Evolutionary conservation across 768 basidiomycete genomes (phyloP).

Genomic region (Leccinum longicurvipes): DNA sequence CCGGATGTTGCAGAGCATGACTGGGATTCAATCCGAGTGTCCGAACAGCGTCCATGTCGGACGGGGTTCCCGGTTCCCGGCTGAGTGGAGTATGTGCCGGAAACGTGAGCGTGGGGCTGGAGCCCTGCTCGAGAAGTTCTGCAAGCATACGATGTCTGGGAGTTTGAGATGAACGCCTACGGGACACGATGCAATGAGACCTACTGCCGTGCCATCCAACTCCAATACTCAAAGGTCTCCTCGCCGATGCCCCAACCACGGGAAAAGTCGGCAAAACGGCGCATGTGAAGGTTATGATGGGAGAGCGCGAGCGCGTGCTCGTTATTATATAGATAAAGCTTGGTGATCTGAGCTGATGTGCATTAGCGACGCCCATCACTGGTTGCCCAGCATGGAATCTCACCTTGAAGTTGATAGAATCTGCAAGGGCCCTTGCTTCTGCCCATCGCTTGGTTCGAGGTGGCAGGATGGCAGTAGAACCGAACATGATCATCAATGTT

Average conservation of each 20-base stretch:
- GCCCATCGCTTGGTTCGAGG: conserved; percentile 98
- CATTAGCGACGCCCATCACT: background rate
- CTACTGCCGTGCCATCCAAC: conserved; percentile 91
- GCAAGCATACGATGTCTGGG: conserved; percentile 82
- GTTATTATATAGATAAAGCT: conserved; percentile 87
- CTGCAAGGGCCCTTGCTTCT: conserved; percentile 94
- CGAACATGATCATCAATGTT: conserved; percentile 82
- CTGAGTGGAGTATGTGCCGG: conserved; percentile 52
- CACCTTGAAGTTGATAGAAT: conserved; percentile 90
- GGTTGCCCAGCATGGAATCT: background rate
- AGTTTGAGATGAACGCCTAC: background rate
- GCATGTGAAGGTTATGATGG: conserved; percentile 82
- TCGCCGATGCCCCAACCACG: conserved; percentile 95
- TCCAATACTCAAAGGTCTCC: conserved; percentile 97
- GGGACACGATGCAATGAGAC: conserved; percentile 24
- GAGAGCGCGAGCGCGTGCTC: conserved; percentile 78
- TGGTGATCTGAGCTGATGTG: conserved; percentile 59
- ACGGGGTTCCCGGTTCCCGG: conserved; percentile 24
- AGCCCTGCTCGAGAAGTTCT: conserved; percentile 85
- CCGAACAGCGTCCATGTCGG: conserved; percentile 59
- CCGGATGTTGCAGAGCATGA: conserved; percentile 84
- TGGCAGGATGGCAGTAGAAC: conserved; percentile 78
- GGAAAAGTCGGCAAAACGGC: conserved; percentile 82
- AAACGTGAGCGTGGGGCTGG: conserved; percentile 56
- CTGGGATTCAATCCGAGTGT: conserved; percentile 73